These are phyloP conservation scores for Carnegiea gigantea DNA, from an alignment of 179 eudicot species.

Conservation along the genomic window DNA sequence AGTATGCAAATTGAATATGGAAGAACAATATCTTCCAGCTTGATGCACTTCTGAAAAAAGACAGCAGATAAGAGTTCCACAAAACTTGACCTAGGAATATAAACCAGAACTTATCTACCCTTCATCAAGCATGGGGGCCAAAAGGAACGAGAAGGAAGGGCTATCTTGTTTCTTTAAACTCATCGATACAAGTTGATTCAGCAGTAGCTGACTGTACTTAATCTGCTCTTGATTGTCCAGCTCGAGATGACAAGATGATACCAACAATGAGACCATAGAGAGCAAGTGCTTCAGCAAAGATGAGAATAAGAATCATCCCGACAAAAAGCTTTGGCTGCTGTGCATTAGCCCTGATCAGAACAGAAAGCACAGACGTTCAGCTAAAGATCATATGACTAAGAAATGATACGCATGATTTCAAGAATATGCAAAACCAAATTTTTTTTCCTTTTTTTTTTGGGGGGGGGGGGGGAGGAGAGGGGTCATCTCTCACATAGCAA, in stretches of 20 bases:
- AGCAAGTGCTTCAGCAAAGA: slow-evolving; percentile 73
- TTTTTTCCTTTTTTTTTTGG: no score
- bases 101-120: slow-evolving; percentile 31
- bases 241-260: slow-evolving; percentile 74
- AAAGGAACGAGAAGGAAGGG: slow-evolving; percentile 24
- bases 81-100: slow-evolving; percentile 27
- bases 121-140: slow-evolving; percentile 21
- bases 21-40: slow-evolving; percentile 11
- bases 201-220: slow-evolving; percentile 26
- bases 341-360: slow-evolving; percentile 41
- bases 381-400: background rate
- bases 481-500: background rate
- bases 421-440: background rate
- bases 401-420: background rate
- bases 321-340: slow-evolving; percentile 83
- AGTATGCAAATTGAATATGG: slow-evolving; percentile 24
- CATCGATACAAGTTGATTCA: slow-evolving; percentile 15
- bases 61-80: slow-evolving; percentile 9
- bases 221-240: slow-evolving; percentile 78
- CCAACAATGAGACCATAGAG: slow-evolving; percentile 79
- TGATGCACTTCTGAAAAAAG: slow-evolving; percentile 20
- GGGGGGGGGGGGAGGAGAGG: no score
- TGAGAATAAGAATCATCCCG: slow-evolving; percentile 80
- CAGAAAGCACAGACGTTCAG: background rate
- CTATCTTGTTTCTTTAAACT: slow-evolving; percentile 17